A percentile compares a stretch with the other conserved stretches of the same genome.
These are phyloP conservation scores for Trametes villosa DNA, from an alignment of 768 basidiomycete genomes.

Conservation along the genomic window DNA sequence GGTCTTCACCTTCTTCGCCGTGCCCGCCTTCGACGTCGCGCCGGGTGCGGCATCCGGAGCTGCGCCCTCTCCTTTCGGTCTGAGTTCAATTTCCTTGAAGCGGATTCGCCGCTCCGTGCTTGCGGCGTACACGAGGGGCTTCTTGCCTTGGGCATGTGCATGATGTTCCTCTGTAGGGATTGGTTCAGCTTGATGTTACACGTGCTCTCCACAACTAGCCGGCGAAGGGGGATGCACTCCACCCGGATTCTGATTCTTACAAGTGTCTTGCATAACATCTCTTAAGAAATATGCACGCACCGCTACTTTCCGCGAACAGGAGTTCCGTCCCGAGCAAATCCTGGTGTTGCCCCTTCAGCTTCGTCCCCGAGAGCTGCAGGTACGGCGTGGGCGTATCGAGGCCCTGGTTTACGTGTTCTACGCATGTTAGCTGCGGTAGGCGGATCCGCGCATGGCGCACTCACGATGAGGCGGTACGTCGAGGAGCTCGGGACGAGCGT, in stretches of 20 bases:
- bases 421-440: background rate
- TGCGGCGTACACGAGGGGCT: slow-evolving; percentile 57
- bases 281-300: slow-evolving; percentile 36
- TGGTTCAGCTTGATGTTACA: slow-evolving; percentile 24
- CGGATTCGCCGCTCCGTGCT: slow-evolving; percentile 69
- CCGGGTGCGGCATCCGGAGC: background rate
- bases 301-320: slow-evolving; percentile 71
- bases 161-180: slow-evolving; percentile 39
- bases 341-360: slow-evolving; percentile 73
- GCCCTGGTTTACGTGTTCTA: slow-evolving; percentile 45
- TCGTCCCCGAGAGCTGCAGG: slow-evolving; percentile 75
- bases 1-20: slow-evolving; percentile 19
- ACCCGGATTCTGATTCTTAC: too few relatives aligned
- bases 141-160: slow-evolving; percentile 49
- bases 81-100: slow-evolving; percentile 72
- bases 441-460: slow-evolving; percentile 32
- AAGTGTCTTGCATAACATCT: background rate
- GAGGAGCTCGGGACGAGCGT: slow-evolving; percentile 74
- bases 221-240: too few relatives aligned
- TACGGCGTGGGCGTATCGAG: slow-evolving; percentile 79
- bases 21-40: slow-evolving; percentile 14
- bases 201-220: too few relatives aligned
- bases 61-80: slow-evolving; percentile 9
- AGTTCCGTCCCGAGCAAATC: slow-evolving; percentile 75
- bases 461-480: slow-evolving; percentile 74